Evolutionary conservation across 306 rosid species (phyloP).

Genomic region (Dalbergia cochinchinensis): DNA sequence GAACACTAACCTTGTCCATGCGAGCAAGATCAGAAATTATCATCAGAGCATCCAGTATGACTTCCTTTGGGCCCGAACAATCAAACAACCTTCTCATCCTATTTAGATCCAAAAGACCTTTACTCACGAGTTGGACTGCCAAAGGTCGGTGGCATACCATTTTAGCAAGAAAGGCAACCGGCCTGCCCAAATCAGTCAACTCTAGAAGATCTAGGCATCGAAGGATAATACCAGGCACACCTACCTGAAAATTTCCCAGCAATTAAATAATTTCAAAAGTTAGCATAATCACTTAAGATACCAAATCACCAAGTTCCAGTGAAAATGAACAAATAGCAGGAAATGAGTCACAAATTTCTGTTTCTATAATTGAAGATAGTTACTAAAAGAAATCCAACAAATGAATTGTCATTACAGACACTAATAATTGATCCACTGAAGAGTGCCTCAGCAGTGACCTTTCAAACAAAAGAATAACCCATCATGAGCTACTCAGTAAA

Average conservation of each 20-base stretch:
- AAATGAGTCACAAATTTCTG: too few species aligned
- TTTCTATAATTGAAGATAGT: slow-evolving; percentile 5
- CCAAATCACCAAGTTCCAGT: neutral
- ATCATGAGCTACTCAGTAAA: slow-evolving; percentile 5
- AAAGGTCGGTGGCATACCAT: slow-evolving; percentile 82
- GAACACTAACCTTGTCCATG: slow-evolving; percentile 85
- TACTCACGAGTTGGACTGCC: slow-evolving; percentile 82
- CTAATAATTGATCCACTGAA: slow-evolving; percentile 9
- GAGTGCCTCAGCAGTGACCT: slow-evolving; percentile 16
- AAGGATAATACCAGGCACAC: slow-evolving; percentile 77
- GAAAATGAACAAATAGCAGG: too few species aligned
- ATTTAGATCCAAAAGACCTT: slow-evolving; percentile 82
- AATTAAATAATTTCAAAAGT: slow-evolving; percentile 39
- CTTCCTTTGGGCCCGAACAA: slow-evolving; percentile 75
- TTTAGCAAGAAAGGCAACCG: slow-evolving; percentile 95
- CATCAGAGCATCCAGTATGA: slow-evolving; percentile 80
- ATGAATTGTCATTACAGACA: slow-evolving; percentile 17
- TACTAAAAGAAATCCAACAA: slow-evolving; percentile 27
- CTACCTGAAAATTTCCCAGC: slow-evolving; percentile 72
- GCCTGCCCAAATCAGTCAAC: slow-evolving; percentile 73
- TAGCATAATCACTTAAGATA: slow-evolving; percentile 29
- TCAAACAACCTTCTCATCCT: slow-evolving; percentile 80
- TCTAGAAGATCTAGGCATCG: slow-evolving; percentile 80
- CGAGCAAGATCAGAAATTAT: slow-evolving; percentile 97
- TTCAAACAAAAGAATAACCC: neutral